phyloP scores from a whole-genome alignment of 768 basidiomycete genomes.

The Hydnomerulius pinastri region DNA sequence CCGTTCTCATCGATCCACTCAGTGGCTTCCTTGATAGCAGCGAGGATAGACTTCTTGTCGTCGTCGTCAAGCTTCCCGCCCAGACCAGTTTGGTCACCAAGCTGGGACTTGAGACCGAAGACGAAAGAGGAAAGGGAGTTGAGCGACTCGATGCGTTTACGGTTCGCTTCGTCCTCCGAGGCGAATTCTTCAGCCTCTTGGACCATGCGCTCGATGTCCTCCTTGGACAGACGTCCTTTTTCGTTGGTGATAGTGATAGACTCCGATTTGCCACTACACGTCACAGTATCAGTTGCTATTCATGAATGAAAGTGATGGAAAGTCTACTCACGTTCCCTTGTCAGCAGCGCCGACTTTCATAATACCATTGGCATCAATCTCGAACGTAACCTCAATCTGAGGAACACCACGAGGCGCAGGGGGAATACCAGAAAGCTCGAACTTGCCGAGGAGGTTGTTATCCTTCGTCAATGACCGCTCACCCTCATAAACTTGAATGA shows the following conservation, averaged over 20 bases:
- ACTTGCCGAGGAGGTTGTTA: conserved; percentile 97
- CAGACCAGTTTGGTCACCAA: conserved; percentile 85
- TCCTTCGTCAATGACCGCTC: conserved; percentile 98
- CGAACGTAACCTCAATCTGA: conserved; percentile 96
- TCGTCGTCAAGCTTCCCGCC: conserved; percentile 84
- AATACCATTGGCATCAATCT: conserved; percentile 94
- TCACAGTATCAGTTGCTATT: not conserved
- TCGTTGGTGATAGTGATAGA: conserved; percentile 95
- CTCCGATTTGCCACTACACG: conserved; percentile 75
- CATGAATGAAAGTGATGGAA: not conserved
- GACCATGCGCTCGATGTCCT: conserved; percentile 96
- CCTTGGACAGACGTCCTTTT: conserved; percentile 86
- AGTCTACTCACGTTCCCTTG: conserved; percentile 79
- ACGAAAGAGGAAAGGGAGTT: conserved; percentile 81
- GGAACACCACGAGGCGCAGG: conserved; percentile 96
- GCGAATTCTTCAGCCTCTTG: conserved; percentile 91
- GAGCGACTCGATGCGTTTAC: conserved; percentile 84
- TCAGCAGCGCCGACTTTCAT: conserved; percentile 92
- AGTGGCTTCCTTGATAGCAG: conserved; percentile 81
- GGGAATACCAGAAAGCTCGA: conserved; percentile 90
- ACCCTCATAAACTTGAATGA: conserved; percentile 98
- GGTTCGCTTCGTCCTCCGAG: conserved; percentile 73
- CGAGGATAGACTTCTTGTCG: conserved; percentile 82
- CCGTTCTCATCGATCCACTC: conserved; percentile 93
- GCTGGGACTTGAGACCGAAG: conserved; percentile 85